Percentiles rank a stretch among this genome's conserved stretches.
phyloP scores from a whole-genome alignment of 345 rosid species.

The Acer yangbiense region DNA sequence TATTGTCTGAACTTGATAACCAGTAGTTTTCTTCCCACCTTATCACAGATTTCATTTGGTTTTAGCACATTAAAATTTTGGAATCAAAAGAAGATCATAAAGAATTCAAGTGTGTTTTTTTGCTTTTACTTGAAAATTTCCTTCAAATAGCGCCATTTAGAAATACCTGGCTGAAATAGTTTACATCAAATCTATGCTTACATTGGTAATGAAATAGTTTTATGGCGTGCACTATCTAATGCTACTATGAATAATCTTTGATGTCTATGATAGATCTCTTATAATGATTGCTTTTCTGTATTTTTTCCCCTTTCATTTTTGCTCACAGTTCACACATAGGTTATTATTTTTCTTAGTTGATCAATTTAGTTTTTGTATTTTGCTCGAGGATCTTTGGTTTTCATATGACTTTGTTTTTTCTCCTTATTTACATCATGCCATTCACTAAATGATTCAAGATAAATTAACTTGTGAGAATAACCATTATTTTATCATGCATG shows the following conservation, averaged over 20 bases:
- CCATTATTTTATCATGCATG: background rate
- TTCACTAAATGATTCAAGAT: background rate
- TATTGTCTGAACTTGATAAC: constrained; percentile 10
- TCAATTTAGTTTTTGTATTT: background rate
- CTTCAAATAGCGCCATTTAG: background rate
- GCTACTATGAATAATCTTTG: background rate
- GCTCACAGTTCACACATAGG: too few relatives aligned
- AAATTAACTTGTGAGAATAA: constrained; percentile 7
- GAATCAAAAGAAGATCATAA: background rate
- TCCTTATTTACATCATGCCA: background rate
- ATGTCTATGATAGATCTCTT: background rate
- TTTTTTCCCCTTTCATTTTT: too few relatives aligned
- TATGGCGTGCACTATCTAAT: background rate
- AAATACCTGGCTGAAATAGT: background rate
- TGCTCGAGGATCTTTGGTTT: background rate
- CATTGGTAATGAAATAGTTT: background rate
- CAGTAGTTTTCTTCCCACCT: background rate
- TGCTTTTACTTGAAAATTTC: background rate
- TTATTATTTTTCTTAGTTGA: background rate
- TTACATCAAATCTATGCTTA: constrained; percentile 3
- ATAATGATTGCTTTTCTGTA: too few relatives aligned
- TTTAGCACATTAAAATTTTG: background rate
- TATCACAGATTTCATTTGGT: background rate
- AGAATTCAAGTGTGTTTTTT: background rate
- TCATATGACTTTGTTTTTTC: background rate